phyloP scores from a whole-genome alignment of 768 basidiomycete genomes.

The Guyanaporus albipodus region DNA sequence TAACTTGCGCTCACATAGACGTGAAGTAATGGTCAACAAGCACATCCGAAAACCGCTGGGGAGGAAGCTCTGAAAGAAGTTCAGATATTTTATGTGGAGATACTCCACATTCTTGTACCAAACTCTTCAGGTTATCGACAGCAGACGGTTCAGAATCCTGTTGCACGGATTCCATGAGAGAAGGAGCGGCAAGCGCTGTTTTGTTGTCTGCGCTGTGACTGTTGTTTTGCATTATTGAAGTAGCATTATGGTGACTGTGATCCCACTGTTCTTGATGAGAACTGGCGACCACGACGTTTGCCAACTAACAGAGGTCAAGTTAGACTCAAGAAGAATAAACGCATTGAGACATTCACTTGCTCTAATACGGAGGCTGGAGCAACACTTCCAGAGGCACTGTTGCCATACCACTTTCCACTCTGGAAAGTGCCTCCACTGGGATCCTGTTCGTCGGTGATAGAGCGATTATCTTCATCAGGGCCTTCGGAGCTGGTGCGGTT shows the following conservation, averaged over 20 bases:
- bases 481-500: constrained; percentile 46
- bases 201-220: constrained; percentile 26
- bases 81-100: constrained; percentile 88
- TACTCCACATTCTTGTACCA: constrained; percentile 91
- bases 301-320: constrained; percentile 38
- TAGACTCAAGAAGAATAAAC: constrained; percentile 16
- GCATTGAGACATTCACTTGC: constrained; percentile 49
- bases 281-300: constrained; percentile 48
- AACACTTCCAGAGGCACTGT: constrained; percentile 78
- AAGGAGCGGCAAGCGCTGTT: constrained; percentile 24
- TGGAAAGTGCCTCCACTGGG: constrained; percentile 73
- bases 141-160: constrained; percentile 48
- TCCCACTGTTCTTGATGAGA: constrained; percentile 32
- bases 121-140: constrained; percentile 76
- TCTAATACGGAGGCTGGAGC: constrained; percentile 76
- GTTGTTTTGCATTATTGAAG: constrained; percentile 20
- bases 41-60: constrained; percentile 65
- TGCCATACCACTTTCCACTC: constrained; percentile 84
- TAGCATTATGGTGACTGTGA: constrained; percentile 9
- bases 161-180: constrained; percentile 40
- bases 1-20: constrained; percentile 51
- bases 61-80: constrained; percentile 83
- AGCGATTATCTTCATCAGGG: constrained; percentile 63
- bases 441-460: constrained; percentile 76
- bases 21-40: constrained; percentile 82